phyloP scores from a whole-genome alignment of 2,329 filamentous ascomycete genomes.

The Coniosporium tulheliwenetii region DNA sequence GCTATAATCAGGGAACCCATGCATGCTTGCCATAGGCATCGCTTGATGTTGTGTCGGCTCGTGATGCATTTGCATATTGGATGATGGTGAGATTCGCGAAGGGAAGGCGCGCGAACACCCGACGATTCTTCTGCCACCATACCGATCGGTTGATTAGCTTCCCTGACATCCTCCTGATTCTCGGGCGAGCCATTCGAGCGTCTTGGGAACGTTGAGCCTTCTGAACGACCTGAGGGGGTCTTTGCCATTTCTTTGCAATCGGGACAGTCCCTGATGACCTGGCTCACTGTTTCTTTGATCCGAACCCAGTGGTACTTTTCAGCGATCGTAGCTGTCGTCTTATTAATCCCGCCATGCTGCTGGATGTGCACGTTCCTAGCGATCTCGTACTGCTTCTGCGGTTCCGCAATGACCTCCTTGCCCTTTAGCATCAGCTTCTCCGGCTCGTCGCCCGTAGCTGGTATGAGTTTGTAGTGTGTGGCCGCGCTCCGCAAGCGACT shows the following conservation, averaged over 20 bases:
- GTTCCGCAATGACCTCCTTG: conserved; percentile 91
- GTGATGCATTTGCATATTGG: not conserved
- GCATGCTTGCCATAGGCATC: conserved; percentile 20
- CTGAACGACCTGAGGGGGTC: conserved; percentile 21
- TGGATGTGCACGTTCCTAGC: conserved; percentile 59
- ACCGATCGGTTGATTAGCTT: not conserved
- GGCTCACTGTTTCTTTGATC: conserved; percentile 93
- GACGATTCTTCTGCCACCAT: not conserved
- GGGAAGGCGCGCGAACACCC: not conserved
- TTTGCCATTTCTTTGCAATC: conserved; percentile 75
- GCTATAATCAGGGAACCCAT: conserved; percentile 28
- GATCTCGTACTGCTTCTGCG: conserved; percentile 79
- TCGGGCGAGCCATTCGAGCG: conserved; percentile 2
- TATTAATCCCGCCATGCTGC: conserved; percentile 89
- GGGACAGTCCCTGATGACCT: conserved; percentile 80
- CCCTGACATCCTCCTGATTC: conserved; percentile 2
- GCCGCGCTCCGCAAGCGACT: conserved; percentile 83
- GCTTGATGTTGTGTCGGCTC: conserved; percentile 18
- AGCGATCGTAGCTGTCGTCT: conserved; percentile 86
- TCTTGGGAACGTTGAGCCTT: conserved; percentile 1
- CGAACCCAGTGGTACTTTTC: conserved; percentile 94
- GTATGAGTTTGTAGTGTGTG: conserved; percentile 77
- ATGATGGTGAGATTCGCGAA: conserved; percentile 1
- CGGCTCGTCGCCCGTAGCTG: conserved; percentile 31
- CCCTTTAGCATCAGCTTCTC: conserved; percentile 92